Conservation (phyloP, 2,329 filamentous ascomycete species). For the Aspergillus unguis region DNA sequence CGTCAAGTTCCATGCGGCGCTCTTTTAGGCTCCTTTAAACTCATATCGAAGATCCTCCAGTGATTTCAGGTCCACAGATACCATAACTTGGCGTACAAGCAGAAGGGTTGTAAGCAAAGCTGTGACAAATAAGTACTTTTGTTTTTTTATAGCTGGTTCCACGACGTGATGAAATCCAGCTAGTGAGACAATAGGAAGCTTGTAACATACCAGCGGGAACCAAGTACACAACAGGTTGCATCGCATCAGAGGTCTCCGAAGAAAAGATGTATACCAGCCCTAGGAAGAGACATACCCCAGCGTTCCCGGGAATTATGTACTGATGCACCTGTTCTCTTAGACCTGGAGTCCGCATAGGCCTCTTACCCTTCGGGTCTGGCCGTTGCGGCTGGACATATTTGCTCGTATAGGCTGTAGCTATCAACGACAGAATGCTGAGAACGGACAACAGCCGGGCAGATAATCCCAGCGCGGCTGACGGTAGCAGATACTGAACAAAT, state of each 20-base stretch:
- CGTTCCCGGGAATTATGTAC: slow-evolving; percentile 28
- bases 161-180: neutral
- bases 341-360: slow-evolving; percentile 23
- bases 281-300: slow-evolving; percentile 29
- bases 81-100: slow-evolving; percentile 34
- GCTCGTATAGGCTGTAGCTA: slow-evolving; percentile 40
- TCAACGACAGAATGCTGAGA: slow-evolving; percentile 34
- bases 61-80: slow-evolving; percentile 37
- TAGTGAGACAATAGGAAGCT: slow-evolving; percentile 7
- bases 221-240: slow-evolving; percentile 31
- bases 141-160: slow-evolving; percentile 13
- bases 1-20: neutral
- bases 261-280: slow-evolving; percentile 26
- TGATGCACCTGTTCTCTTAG: slow-evolving; percentile 19
- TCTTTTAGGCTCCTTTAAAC: slow-evolving; percentile 39
- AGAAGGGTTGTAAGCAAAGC: slow-evolving; percentile 32
- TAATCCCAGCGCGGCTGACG: slow-evolving; percentile 20
- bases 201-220: slow-evolving; percentile 37
- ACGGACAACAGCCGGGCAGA: slow-evolving; percentile 29
- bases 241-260: slow-evolving; percentile 14
- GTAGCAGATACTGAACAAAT: slow-evolving; percentile 31
- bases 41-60: slow-evolving; percentile 41
- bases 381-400: slow-evolving; percentile 26
- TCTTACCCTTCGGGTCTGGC: slow-evolving; percentile 30
- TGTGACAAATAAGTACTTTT: slow-evolving; percentile 24